Evolutionary conservation across 2,329 filamentous ascomycete species (phyloP).

Genomic region (Chaetomium olivaceum): DNA sequence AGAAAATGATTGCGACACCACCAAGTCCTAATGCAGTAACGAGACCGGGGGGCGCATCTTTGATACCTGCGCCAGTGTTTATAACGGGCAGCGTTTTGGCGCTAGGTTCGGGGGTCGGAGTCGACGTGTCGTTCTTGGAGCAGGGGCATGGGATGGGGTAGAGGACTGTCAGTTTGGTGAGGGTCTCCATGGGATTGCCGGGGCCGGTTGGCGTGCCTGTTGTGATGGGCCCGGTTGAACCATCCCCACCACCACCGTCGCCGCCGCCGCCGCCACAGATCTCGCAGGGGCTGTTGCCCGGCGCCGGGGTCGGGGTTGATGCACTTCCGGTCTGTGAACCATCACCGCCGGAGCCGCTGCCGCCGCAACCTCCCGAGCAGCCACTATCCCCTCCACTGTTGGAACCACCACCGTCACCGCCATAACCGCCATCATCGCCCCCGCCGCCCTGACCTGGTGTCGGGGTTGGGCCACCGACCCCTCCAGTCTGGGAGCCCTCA

Average conservation of each 20-base stretch:
- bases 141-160: slow-evolving; percentile 22
- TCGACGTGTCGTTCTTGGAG: slow-evolving; percentile 5
- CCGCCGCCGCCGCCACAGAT: slow-evolving; percentile 7
- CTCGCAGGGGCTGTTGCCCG: slow-evolving; percentile 3
- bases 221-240: slow-evolving; percentile 17
- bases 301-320: not conserved
- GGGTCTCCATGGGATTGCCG: slow-evolving; percentile 10
- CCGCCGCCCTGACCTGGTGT: not conserved
- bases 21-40: slow-evolving; percentile 18
- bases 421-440: not conserved
- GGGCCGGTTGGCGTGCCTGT: slow-evolving; percentile 13
- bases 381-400: not conserved
- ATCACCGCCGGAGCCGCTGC: not conserved
- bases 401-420: not conserved
- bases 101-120: not conserved
- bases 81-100: not conserved
- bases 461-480: not conserved
- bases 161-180: slow-evolving; percentile 22
- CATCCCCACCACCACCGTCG: not conserved
- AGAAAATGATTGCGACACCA: slow-evolving; percentile 15
- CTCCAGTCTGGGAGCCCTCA: not conserved
- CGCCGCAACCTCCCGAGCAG: too few relatives aligned
- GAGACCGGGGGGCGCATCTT: slow-evolving; percentile 10
- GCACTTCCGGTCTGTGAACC: not conserved
- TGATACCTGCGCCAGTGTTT: slow-evolving; percentile 10